Conservation (phyloP, 108 stramenopile genomes). For the Nitzschia sp. region DNA sequence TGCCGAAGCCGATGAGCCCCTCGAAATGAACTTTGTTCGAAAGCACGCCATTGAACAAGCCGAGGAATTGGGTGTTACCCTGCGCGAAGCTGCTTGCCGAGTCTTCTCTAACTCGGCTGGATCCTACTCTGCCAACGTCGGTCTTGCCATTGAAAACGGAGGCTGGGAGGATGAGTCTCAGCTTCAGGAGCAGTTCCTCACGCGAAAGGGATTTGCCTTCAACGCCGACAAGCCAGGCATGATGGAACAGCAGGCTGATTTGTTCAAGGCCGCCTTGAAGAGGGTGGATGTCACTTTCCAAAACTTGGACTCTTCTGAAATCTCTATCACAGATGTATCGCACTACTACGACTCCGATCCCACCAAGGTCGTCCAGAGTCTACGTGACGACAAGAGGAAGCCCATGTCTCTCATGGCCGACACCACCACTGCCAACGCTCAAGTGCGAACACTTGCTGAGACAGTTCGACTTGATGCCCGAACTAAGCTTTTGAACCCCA, state of each 20-base stretch:
- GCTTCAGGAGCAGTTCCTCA: slow-evolving; percentile 94
- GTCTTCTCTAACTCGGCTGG: slow-evolving; percentile 98
- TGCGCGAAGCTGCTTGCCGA: slow-evolving; percentile 92
- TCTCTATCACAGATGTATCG: slow-evolving; percentile 95
- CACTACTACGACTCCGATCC: slow-evolving; percentile 98
- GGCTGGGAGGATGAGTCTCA: slow-evolving; percentile 95
- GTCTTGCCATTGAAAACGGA: slow-evolving; percentile 97
- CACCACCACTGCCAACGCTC: slow-evolving; percentile 97
- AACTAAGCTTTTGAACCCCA: slow-evolving; percentile 97
- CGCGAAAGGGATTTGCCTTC: slow-evolving; percentile 95
- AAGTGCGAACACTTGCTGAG: slow-evolving; percentile 92
- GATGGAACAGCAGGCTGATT: slow-evolving; percentile 95
- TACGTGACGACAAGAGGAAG: slow-evolving; percentile 96
- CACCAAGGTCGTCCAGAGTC: slow-evolving; percentile 95
- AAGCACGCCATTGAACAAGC: slow-evolving; percentile 94
- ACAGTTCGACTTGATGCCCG: slow-evolving; percentile 96
- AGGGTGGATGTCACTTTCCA: slow-evolving; percentile 97
- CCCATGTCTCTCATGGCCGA: slow-evolving; percentile 96
- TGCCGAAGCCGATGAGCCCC: slow-evolving; percentile 94
- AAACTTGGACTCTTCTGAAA: slow-evolving; percentile 96
- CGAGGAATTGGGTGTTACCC: slow-evolving; percentile 82
- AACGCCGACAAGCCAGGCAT: slow-evolving; percentile 97
- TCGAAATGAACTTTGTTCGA: slow-evolving; percentile 92
- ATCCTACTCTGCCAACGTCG: slow-evolving; percentile 96
- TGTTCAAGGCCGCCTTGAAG: slow-evolving; percentile 93